These are phyloP conservation scores for Aspergillus diversus DNA, from an alignment of 495 filamentous ascomycete species.

Conservation along the genomic window DNA sequence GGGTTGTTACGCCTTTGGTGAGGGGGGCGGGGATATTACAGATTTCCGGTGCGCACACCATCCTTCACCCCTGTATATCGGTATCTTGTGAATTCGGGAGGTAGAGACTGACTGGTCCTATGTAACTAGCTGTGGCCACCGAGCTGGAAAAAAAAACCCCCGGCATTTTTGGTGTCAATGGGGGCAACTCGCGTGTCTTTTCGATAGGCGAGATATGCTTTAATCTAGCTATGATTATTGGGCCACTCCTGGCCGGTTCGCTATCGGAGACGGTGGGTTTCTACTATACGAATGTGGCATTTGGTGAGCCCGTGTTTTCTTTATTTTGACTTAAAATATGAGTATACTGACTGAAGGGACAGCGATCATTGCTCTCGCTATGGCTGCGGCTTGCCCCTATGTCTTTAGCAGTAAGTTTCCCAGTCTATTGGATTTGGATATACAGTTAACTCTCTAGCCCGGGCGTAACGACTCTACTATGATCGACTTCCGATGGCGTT, in stretches of 20 bases:
- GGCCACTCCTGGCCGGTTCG: conserved; percentile 40
- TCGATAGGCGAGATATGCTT: conserved; percentile 41
- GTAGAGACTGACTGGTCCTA: neutral
- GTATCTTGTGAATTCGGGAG: neutral
- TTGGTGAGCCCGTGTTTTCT: conserved; percentile 27
- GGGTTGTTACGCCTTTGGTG: conserved; percentile 13
- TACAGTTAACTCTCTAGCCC: no score
- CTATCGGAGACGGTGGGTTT: conserved; percentile 39
- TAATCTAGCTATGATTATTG: conserved; percentile 37
- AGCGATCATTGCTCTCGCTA: neutral
- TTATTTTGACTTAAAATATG: neutral
- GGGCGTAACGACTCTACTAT: no score
- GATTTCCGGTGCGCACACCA: neutral
- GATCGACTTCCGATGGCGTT: no score
- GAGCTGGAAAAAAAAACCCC: conserved; percentile 27
- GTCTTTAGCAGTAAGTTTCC: no score
- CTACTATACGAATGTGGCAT: conserved; percentile 34
- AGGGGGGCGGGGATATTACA: conserved; percentile 2
- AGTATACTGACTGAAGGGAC: neutral
- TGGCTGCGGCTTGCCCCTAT: no score
- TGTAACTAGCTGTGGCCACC: conserved; percentile 4
- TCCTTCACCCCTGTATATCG: no score
- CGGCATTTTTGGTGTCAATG: conserved; percentile 38
- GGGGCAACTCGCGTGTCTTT: conserved; percentile 43
- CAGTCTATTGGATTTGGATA: no score